These are phyloP conservation scores for Alternaria triticimaculans DNA, from an alignment of 2,329 filamentous ascomycete genomes.

Conservation along the genomic window DNA sequence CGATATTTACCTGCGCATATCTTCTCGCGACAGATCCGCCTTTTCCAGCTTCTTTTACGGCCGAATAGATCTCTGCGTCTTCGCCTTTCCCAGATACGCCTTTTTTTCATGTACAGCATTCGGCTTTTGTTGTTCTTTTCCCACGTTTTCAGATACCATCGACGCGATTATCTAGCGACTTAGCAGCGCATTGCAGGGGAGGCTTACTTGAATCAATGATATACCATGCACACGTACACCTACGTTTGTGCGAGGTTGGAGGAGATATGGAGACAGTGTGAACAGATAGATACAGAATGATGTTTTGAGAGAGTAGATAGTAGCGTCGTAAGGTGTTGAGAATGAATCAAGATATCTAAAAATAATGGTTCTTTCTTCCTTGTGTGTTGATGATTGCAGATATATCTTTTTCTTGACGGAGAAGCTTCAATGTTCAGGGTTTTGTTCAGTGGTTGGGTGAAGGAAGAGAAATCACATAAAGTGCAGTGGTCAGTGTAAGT, in stretches of 20 bases:
- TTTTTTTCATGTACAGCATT: conserved; percentile 3
- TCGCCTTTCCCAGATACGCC: background rate
- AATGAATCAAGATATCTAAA: background rate
- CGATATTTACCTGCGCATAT: background rate
- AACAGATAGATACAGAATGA: background rate
- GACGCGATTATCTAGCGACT: background rate
- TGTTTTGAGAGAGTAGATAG: background rate
- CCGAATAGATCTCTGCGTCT: background rate
- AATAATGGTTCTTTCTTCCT: background rate
- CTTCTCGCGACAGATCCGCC: background rate
- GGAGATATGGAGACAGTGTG: background rate
- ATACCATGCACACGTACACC: background rate
- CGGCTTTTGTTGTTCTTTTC: background rate
- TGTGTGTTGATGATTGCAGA: background rate
- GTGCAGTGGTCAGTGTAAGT: background rate
- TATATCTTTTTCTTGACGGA: background rate
- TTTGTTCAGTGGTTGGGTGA: background rate
- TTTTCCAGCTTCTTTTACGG: background rate
- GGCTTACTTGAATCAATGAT: background rate
- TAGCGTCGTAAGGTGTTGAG: background rate
- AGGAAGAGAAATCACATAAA: background rate
- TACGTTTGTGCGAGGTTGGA: background rate
- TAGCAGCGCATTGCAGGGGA: background rate
- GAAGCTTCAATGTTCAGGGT: background rate
- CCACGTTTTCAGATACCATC: background rate